These are phyloP conservation scores for Monosporascus sp. DNA, from an alignment of 2,329 filamentous ascomycete species.

Conservation along the genomic window DNA sequence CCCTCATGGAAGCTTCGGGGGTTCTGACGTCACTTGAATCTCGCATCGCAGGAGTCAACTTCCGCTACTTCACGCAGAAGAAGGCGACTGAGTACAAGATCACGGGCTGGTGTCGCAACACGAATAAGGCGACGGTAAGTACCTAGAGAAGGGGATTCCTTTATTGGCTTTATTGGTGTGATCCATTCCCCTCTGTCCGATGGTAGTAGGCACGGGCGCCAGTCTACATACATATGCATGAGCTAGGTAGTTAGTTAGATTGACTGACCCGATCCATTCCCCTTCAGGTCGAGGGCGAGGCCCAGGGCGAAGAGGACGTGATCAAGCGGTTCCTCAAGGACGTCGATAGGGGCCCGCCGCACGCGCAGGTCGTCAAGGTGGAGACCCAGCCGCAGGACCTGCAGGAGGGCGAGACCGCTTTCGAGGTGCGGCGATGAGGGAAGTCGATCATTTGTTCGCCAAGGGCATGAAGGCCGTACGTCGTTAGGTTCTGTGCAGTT, in stretches of 20 bases:
- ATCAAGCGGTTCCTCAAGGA: conserved; percentile 69
- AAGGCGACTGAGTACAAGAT: conserved; percentile 45
- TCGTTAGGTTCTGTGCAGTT: background rate
- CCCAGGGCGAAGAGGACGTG: conserved; percentile 65
- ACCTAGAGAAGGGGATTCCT: too few relatives aligned
- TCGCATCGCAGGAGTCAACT: conserved; percentile 45
- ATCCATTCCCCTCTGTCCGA: too few relatives aligned
- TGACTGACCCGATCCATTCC: conserved; percentile 6
- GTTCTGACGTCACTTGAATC: conserved; percentile 11
- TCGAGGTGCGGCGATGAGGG: conserved; percentile 46
- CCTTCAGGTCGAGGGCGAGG: conserved; percentile 79
- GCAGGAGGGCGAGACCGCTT: conserved; percentile 63
- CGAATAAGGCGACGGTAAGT: conserved; percentile 47
- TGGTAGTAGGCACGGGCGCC: too few relatives aligned
- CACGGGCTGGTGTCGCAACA: conserved; percentile 61
- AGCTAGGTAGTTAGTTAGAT: background rate
- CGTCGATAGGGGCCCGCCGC: conserved; percentile 67
- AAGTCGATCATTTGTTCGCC: background rate
- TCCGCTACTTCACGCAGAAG: conserved; percentile 52
- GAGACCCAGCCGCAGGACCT: conserved; percentile 63
- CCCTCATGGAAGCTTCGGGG: conserved; percentile 15
- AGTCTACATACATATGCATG: too few relatives aligned
- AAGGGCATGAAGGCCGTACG: conserved; percentile 1
- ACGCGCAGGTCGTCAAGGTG: conserved; percentile 69
- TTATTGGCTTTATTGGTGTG: too few relatives aligned